phyloP scores from a whole-genome alignment of 2,329 filamentous ascomycete species.

The Diplodia intermedia region DNA sequence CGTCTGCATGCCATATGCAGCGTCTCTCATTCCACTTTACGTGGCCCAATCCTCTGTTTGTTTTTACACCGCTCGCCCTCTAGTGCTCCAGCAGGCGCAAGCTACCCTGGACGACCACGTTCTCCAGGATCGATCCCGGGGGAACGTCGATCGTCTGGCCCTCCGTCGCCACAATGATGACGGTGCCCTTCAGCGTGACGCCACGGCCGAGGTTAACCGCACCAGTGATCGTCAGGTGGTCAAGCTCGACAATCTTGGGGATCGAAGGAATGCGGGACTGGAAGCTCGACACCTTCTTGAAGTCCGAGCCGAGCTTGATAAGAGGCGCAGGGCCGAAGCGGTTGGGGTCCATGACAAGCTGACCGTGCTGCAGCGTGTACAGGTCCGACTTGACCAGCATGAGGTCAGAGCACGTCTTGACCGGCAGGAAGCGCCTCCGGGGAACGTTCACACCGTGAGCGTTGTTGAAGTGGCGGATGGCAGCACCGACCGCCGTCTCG shows the following conservation, averaged over 20 bases:
- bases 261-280: slow-evolving; percentile 86
- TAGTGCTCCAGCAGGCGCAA: slow-evolving; percentile 75
- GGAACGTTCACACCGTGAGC: slow-evolving; percentile 99
- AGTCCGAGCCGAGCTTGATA: slow-evolving; percentile 98
- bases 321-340: slow-evolving; percentile 95
- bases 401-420: slow-evolving; percentile 99
- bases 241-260: slow-evolving; percentile 88
- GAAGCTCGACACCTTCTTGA: slow-evolving; percentile 99
- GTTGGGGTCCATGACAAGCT: slow-evolving; percentile 94
- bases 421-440: slow-evolving; percentile 95
- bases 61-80: slow-evolving; percentile 16
- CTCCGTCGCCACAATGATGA: slow-evolving; percentile 98
- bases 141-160: slow-evolving; percentile 98
- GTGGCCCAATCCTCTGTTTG: not conserved
- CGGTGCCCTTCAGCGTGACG: slow-evolving; percentile 95
- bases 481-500: slow-evolving; percentile 96
- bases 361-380: slow-evolving; percentile 98
- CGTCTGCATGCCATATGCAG: slow-evolving; percentile 27
- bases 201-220: slow-evolving; percentile 96
- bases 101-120: slow-evolving; percentile 98
- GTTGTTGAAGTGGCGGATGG: slow-evolving; percentile 98
- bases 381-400: slow-evolving; percentile 99
- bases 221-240: slow-evolving; percentile 96
- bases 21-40: slow-evolving; percentile 20
- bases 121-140: slow-evolving; percentile 95